Evolutionary conservation across 2,329 filamentous ascomycete genomes (phyloP), one percentile per base, ranked within the genome.

Genomic region (Pseudogymnoascus sp.): DNA sequence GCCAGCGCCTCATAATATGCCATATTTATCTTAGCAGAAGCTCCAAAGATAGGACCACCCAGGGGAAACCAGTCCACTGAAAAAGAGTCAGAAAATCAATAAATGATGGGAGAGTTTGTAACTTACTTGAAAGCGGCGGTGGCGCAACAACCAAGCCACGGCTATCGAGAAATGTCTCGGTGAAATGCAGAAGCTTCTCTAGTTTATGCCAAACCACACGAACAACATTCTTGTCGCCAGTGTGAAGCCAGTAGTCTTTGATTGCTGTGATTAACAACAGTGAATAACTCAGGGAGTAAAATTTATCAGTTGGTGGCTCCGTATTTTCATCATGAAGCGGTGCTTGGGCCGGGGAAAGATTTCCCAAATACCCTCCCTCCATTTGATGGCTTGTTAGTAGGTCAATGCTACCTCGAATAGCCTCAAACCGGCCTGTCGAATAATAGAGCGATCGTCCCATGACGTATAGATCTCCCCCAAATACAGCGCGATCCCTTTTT

Each of bases 251-350:
- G 16, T 69, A 67, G 28, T 69, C 68, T 31, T 66, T 69, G 46
- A 66, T 67, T 1, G 66, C 67, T n/a, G 68, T 67, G 5, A 68
- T 36, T 12, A 68, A 46, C 2, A 68, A 40, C 7, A 69, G 53
- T 2, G 68, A 65, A 40, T 68, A 69, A 40, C 67, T 69, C 14
- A 69, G 63, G 5, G 68, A 68, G 46, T 68, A 69, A 31, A 69
- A 69, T 8, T 64, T 64, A 11, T 67, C 66, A 7, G 67, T 68
- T 59, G 67, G 68, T 36, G 68, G 67, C 25, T 68, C 66, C 2
- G 34, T 38, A 2, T 42, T 11, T 31, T 63, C 65, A 38, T 62
- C 60, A 28, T 67, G 62, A 5, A 65, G 23, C 12, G 64, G 68
- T 21, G 67, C 64, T 56, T 69, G 67, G 5, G 68, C 66, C 6